These are phyloP conservation scores for Annulohypoxylon nitens DNA, from an alignment of 495 filamentous ascomycete genomes.

Conservation along the genomic window DNA sequence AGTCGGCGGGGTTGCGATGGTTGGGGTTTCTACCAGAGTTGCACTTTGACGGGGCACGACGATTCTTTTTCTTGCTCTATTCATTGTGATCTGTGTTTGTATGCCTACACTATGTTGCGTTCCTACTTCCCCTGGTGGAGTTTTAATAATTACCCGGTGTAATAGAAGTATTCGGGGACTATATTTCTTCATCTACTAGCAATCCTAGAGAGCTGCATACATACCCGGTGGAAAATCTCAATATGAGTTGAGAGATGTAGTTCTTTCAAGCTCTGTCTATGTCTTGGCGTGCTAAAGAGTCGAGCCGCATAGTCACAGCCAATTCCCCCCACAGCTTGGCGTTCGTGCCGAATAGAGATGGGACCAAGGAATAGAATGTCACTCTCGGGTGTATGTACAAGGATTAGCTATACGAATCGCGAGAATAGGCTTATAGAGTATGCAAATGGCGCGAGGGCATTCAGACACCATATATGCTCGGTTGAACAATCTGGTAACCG, in stretches of 20 bases:
- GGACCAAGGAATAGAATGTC: neutral
- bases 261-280: slow-evolving; percentile 40
- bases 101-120: neutral
- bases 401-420: neutral
- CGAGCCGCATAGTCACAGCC: slow-evolving; percentile 40
- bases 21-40: neutral
- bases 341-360: neutral
- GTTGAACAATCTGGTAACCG: slow-evolving; percentile 6
- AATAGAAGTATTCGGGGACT: neutral
- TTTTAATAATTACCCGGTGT: neutral
- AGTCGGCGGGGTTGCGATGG: neutral
- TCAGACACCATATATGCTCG: neutral
- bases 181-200: neutral
- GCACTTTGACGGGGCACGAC: neutral
- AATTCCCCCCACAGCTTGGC: slow-evolving; percentile 29
- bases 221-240: neutral
- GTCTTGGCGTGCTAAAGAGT: slow-evolving; percentile 28
- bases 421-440: neutral
- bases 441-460: neutral
- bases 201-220: neutral
- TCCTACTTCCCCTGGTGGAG: neutral
- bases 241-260: slow-evolving; percentile 15
- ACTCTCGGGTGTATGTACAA: neutral
- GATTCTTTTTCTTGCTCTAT: neutral
- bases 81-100: neutral